phyloP scores from a whole-genome alignment of 345 rosid genomes.

The Angophora floribunda region DNA sequence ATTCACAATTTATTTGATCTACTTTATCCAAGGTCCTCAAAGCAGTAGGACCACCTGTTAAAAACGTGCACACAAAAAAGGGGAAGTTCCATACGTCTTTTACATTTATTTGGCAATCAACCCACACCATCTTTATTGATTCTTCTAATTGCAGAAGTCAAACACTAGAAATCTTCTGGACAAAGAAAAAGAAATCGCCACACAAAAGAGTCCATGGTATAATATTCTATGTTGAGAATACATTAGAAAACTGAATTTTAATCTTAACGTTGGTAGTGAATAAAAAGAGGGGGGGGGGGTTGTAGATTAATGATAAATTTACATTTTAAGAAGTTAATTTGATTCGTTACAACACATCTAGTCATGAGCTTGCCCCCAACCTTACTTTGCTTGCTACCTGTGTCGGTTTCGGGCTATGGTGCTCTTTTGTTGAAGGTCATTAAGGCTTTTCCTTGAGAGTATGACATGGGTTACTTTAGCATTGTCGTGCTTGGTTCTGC shows the following conservation, averaged over 20 bases:
- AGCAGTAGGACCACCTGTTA: not conserved
- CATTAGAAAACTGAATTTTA: not conserved
- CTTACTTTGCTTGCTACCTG: too few relatives aligned
- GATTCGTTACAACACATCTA: not conserved
- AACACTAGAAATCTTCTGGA: not conserved
- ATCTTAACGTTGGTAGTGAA: not conserved
- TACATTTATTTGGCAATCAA: not conserved
- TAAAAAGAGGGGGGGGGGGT: not conserved
- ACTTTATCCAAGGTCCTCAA: not conserved
- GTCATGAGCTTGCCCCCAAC: not conserved
- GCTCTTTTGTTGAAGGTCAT: too few relatives aligned
- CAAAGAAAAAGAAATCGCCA: not conserved
- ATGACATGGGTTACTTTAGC: too few relatives aligned
- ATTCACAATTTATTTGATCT: not conserved
- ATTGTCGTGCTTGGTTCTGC: too few relatives aligned
- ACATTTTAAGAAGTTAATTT: not conserved
- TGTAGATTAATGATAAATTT: not conserved
- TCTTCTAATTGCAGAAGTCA: not conserved
- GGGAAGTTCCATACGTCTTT: not conserved
- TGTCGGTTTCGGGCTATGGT: too few relatives aligned
- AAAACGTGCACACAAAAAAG: not conserved
- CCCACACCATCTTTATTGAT: not conserved
- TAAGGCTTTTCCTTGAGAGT: too few relatives aligned
- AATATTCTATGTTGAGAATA: not conserved
- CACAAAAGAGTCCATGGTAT: not conserved